Percentiles rank a stretch among this genome's conserved stretches.
These are phyloP conservation scores for Pseudocercospora macadamiae DNA, from an alignment of 2,329 filamentous ascomycete genomes.

Conservation along the genomic window DNA sequence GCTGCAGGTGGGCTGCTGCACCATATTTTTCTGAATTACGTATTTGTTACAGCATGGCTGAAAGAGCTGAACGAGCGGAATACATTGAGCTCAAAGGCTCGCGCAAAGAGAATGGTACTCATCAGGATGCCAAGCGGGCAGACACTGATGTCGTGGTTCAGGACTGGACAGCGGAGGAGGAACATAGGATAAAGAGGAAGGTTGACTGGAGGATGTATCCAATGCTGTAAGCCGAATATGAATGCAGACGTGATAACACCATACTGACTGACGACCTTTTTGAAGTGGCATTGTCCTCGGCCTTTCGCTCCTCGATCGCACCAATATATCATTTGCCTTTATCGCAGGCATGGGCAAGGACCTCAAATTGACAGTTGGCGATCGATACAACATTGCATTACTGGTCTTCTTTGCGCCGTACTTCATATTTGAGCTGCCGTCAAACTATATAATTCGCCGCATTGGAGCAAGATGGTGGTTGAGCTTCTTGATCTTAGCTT, in stretches of 20 bases:
- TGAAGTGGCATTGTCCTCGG: slow-evolving; percentile 39
- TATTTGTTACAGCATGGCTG: too few species aligned
- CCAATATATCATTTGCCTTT: slow-evolving; percentile 71
- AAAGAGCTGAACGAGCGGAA: not conserved
- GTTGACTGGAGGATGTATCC: slow-evolving; percentile 17
- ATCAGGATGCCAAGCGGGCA: not conserved
- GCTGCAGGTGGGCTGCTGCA: too few species aligned
- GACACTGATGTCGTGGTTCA: not conserved
- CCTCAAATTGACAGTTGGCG: not conserved
- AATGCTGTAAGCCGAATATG: slow-evolving; percentile 38
- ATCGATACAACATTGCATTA: slow-evolving; percentile 9
- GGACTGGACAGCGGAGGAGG: slow-evolving; percentile 36
- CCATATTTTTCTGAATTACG: too few species aligned
- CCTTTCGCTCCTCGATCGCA: slow-evolving; percentile 75
- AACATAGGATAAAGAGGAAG: slow-evolving; percentile 19
- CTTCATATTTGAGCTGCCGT: slow-evolving; percentile 10
- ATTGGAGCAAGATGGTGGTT: slow-evolving; percentile 5
- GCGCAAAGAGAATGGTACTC: not conserved
- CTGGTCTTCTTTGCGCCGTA: slow-evolving; percentile 17
- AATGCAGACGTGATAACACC: too few species aligned
- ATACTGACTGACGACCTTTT: not conserved
- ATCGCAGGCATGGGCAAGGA: slow-evolving; percentile 17
- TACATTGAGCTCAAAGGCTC: slow-evolving; percentile 5
- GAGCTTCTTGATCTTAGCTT: slow-evolving; percentile 8
- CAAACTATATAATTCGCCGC: slow-evolving; percentile 8